phyloP scores from a whole-genome alignment of 176 grass and related monocot genomes.

The Poa pratensis region DNA sequence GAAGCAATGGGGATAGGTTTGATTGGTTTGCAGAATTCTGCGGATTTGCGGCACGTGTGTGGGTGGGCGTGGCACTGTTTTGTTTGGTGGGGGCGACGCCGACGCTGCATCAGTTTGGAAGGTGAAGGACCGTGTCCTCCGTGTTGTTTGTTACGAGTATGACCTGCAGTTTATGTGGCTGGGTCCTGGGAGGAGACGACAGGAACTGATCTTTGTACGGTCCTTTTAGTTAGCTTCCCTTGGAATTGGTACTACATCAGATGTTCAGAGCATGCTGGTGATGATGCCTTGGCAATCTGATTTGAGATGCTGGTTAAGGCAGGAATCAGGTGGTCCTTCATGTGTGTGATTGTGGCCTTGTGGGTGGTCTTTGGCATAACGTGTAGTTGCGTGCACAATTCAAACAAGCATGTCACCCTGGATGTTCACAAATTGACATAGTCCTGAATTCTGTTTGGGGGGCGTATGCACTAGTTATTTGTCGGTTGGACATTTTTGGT shows the following conservation, averaged over 20 bases:
- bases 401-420: not conserved
- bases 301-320: not conserved
- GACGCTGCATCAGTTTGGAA: constrained; percentile 27
- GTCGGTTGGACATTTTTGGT: not conserved
- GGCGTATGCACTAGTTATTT: not conserved
- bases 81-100: constrained; percentile 21
- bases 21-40: constrained; percentile 34
- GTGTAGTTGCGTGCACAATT: not conserved
- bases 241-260: not conserved
- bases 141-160: constrained; percentile 23
- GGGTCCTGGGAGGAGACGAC: not conserved
- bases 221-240: not conserved
- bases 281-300: not conserved
- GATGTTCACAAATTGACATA: constrained; percentile 9
- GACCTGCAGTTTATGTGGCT: not conserved
- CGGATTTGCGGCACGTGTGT: constrained; percentile 47
- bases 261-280: not conserved
- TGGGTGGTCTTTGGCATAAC: not conserved
- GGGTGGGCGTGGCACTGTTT: constrained; percentile 19
- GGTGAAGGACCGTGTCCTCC: constrained; percentile 30
- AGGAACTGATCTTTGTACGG: not conserved
- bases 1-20: not conserved
- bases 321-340: not conserved
- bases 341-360: not conserved
- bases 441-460: not conserved